phyloP scores from a whole-genome alignment of 2,329 filamentous ascomycete species.

The Pestalotiopsis sp. region DNA sequence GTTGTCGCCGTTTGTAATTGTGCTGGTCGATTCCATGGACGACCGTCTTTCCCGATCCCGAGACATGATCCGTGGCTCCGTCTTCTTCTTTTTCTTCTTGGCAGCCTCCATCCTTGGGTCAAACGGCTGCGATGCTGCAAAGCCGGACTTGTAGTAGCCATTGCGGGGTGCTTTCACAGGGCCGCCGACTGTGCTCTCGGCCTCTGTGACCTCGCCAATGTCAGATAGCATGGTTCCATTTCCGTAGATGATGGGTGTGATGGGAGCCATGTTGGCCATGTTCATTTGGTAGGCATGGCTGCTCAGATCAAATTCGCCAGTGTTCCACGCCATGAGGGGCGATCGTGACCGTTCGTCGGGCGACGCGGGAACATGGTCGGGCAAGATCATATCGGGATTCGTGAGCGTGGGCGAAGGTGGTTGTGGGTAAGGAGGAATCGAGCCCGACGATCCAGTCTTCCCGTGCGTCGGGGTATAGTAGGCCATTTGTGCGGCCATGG shows the following conservation, averaged over 20 bases:
- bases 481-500: slow-evolving; percentile 25
- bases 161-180: slow-evolving; percentile 39
- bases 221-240: slow-evolving; percentile 72
- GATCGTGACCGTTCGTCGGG: slow-evolving; percentile 52
- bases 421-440: slow-evolving; percentile 41
- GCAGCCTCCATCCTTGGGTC: slow-evolving; percentile 42
- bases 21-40: slow-evolving; percentile 65
- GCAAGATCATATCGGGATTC: slow-evolving; percentile 93
- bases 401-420: slow-evolving; percentile 85
- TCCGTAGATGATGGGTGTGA: slow-evolving; percentile 69
- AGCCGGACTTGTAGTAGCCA: slow-evolving; percentile 35
- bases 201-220: slow-evolving; percentile 61
- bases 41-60: slow-evolving; percentile 49
- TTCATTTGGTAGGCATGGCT: slow-evolving; percentile 41
- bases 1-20: slow-evolving; percentile 56
- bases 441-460: slow-evolving; percentile 21
- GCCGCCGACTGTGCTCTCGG: slow-evolving; percentile 51
- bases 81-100: slow-evolving; percentile 52
- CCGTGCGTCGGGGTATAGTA: slow-evolving; percentile 23
- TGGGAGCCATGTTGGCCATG: slow-evolving; percentile 47
- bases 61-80: slow-evolving; percentile 33
- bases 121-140: slow-evolving; percentile 45
- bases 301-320: slow-evolving; percentile 47
- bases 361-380: slow-evolving; percentile 65
- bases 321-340: slow-evolving; percentile 56